Evolutionary conservation across 2,329 filamentous ascomycete genomes (phyloP).

Genomic region (Stemphylium lycopersici): DNA sequence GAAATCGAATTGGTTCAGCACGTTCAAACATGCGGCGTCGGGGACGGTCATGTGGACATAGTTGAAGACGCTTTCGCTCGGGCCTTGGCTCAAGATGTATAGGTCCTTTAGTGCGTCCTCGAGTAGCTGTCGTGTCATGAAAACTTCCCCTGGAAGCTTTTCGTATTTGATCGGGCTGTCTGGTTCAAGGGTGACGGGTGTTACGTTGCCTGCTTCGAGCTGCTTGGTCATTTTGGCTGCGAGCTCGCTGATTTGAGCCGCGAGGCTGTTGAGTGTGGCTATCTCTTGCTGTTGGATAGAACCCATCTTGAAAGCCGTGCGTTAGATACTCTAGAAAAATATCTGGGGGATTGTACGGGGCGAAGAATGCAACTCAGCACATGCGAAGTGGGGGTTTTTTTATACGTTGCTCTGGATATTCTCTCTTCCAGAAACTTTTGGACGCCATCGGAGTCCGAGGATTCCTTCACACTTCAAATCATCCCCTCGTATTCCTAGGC

Average conservation of each 20-base stretch:
- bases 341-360: no score
- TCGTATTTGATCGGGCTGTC: conserved; percentile 53
- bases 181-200: conserved; percentile 52
- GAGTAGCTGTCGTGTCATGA: conserved; percentile 54
- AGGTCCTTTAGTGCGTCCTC: conserved; percentile 56
- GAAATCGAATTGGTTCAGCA: conserved; percentile 61
- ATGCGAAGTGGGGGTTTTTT: no score
- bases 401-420: no score
- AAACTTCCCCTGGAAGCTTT: conserved; percentile 52
- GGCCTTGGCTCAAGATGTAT: conserved; percentile 55
- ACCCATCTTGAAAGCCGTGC: conserved; percentile 18
- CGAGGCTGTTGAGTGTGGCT: conserved; percentile 52
- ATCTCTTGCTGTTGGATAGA: conserved; percentile 24
- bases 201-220: conserved; percentile 53
- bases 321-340: no score
- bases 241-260: conserved; percentile 55
- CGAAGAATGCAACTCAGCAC: no score
- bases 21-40: conserved; percentile 54
- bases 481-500: no score
- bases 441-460: no score
- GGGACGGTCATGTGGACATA: conserved; percentile 49
- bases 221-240: conserved; percentile 51
- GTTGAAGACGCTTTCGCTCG: conserved; percentile 58
- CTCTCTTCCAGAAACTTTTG: no score
- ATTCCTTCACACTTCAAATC: no score